phyloP scores from a whole-genome alignment of 2,329 filamentous ascomycete species.

The Fusarium foetens region DNA sequence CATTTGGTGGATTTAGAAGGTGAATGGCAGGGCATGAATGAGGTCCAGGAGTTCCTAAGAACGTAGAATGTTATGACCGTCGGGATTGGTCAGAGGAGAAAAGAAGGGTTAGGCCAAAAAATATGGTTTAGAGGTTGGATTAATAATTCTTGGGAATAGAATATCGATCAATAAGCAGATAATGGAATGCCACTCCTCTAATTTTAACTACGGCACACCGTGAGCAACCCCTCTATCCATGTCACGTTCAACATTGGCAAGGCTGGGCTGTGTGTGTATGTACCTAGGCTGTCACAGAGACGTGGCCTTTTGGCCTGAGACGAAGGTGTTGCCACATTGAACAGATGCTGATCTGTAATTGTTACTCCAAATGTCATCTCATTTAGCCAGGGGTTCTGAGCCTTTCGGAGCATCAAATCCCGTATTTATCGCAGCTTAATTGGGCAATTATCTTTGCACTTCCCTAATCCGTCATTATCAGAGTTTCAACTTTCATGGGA shows the following conservation, averaged over 20 bases:
- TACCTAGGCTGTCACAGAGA: slow-evolving; percentile 16
- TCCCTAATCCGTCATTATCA: slow-evolving; percentile 7
- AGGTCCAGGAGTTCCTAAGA: background rate
- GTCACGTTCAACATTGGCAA: background rate
- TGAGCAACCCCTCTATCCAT: background rate
- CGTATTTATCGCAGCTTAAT: slow-evolving; percentile 29
- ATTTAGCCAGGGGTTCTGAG: slow-evolving; percentile 9
- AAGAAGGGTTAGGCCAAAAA: background rate
- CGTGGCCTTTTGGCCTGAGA: slow-evolving; percentile 21
- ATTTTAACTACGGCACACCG: background rate
- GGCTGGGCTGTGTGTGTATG: slow-evolving; percentile 12
- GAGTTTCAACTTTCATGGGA: slow-evolving; percentile 5
- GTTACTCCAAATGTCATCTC: background rate
- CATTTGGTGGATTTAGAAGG: background rate
- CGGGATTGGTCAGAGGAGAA: background rate
- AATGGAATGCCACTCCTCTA: background rate
- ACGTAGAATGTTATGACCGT: background rate
- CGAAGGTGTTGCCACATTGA: slow-evolving; percentile 30
- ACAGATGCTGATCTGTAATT: background rate
- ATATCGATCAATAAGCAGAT: slow-evolving; percentile 11
- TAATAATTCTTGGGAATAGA: slow-evolving; percentile 14
- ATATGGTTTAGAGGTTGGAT: background rate
- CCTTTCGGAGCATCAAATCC: slow-evolving; percentile 31
- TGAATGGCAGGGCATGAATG: background rate
- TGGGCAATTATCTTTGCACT: slow-evolving; percentile 26